Percentiles rank a stretch among this genome's conserved stretches.
Conservation (phyloP, 1,284 basidiomycete species). For the Grifola frondosa region DNA sequence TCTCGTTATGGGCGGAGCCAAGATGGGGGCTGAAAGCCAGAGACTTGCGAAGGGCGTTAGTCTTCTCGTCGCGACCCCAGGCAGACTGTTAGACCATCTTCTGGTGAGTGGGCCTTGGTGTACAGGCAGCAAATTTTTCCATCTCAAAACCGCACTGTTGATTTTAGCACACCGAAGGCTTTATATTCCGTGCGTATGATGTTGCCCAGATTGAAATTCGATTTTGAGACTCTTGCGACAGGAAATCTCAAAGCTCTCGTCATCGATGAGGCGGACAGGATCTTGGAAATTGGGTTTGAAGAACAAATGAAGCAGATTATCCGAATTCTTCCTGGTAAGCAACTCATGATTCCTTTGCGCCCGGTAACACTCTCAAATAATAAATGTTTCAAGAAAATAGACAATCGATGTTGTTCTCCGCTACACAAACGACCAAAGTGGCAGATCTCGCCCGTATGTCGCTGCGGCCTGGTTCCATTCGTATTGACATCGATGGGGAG, state of each 20-base stretch:
- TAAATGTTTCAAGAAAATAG: too few relatives aligned
- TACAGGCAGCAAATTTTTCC: not conserved
- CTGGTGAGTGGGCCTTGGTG: constrained; percentile 53
- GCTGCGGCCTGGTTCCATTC: constrained; percentile 86
- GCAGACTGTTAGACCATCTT: constrained; percentile 90
- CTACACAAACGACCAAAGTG: constrained; percentile 97
- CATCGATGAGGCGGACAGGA: constrained; percentile 95
- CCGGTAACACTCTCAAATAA: too few relatives aligned
- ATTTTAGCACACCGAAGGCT: constrained; percentile 89
- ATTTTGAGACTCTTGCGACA: too few relatives aligned
- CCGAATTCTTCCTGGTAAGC: constrained; percentile 77
- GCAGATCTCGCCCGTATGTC: constrained; percentile 94
- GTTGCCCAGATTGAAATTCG: too few relatives aligned
- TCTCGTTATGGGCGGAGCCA: constrained; percentile 97
- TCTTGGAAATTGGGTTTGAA: constrained; percentile 96
- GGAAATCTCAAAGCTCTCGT: constrained; percentile 86
- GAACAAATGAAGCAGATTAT: constrained; percentile 98
- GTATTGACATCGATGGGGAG: constrained; percentile 90
- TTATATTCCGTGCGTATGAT: too few relatives aligned
- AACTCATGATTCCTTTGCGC: constrained; percentile 61
- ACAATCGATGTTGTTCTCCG: constrained; percentile 95
- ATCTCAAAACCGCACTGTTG: not conserved
- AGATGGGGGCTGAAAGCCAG: constrained; percentile 92
- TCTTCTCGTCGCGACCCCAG: constrained; percentile 92
- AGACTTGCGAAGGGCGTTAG: constrained; percentile 97